Evolutionary conservation across 441 rosid species (phyloP).

Genomic region (Melastoma candidum): DNA sequence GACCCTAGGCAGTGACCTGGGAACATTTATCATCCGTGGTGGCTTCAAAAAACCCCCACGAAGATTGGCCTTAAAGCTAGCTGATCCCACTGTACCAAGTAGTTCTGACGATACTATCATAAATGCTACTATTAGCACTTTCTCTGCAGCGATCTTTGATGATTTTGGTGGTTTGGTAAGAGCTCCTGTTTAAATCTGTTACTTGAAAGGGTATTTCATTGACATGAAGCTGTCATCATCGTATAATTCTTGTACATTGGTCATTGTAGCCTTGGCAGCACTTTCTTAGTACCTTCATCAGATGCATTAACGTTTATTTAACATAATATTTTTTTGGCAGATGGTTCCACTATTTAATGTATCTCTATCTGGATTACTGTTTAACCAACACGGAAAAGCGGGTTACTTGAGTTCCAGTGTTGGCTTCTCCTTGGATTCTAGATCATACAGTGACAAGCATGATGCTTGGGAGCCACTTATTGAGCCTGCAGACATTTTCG

Average conservation of each 20-base stretch:
- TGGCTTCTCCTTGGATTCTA: slow-evolving; percentile 73
- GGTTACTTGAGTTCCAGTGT: slow-evolving; percentile 62
- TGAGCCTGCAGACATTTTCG: slow-evolving; percentile 80
- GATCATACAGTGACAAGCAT: slow-evolving; percentile 91
- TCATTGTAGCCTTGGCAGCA: too few relatives aligned
- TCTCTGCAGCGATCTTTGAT: slow-evolving; percentile 90
- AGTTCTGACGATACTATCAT: slow-evolving; percentile 68
- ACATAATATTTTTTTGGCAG: slow-evolving; percentile 37
- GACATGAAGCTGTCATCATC: neutral
- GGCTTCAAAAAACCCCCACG: slow-evolving; percentile 86
- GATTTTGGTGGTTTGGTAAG: slow-evolving; percentile 98
- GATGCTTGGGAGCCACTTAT: slow-evolving; percentile 96
- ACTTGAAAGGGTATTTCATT: neutral
- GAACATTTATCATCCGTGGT: slow-evolving; percentile 74
- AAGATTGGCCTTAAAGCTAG: slow-evolving; percentile 88
- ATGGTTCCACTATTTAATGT: slow-evolving; percentile 93
- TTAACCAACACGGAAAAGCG: slow-evolving; percentile 64
- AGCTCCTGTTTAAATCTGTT: slow-evolving; percentile 5
- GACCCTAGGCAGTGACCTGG: slow-evolving; percentile 67
- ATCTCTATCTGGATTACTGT: slow-evolving; percentile 66
- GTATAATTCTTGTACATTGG: too few relatives aligned
- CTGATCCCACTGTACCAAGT: slow-evolving; percentile 45
- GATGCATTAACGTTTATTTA: slow-evolving; percentile 1
- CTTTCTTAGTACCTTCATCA: neutral
- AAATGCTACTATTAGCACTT: slow-evolving; percentile 66